phyloP scores from a whole-genome alignment of 73 alveolate species.

The Paramecium tetraurelia region DNA sequence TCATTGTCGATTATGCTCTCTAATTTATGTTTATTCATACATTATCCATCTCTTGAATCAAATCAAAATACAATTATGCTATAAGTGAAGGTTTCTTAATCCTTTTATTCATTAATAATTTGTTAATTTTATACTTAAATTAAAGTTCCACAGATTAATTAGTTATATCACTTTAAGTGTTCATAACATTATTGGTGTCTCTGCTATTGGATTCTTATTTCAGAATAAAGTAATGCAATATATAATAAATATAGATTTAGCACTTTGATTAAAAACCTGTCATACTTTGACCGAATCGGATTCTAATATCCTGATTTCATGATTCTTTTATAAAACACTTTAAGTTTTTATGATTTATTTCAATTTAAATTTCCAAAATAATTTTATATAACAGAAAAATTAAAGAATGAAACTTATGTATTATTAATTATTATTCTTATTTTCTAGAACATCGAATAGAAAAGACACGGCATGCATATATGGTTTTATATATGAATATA shows the following conservation, averaged over 20 bases:
- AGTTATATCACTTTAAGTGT: neutral
- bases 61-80: neutral
- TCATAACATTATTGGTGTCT: conserved; percentile 36
- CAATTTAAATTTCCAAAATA: conserved; percentile 61
- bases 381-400: conserved; percentile 62
- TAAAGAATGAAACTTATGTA: neutral
- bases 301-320: conserved; percentile 18
- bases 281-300: conserved; percentile 73
- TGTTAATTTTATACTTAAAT: neutral
- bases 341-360: conserved; percentile 77
- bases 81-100: neutral
- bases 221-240: conserved; percentile 46
- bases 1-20: neutral
- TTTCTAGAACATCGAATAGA: neutral
- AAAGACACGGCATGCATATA: neutral
- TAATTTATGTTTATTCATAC: neutral
- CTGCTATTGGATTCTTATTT: conserved; percentile 63
- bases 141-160: neutral
- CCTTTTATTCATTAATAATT: neutral
- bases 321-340: conserved; percentile 73
- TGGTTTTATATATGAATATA: neutral
- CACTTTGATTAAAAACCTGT: conserved; percentile 29
- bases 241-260: neutral
- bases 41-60: neutral
- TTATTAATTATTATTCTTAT: neutral